Base-by-base conservation (phyloP, 2,329 filamentous ascomycete genomes). In the Knufia petricola region DNA sequence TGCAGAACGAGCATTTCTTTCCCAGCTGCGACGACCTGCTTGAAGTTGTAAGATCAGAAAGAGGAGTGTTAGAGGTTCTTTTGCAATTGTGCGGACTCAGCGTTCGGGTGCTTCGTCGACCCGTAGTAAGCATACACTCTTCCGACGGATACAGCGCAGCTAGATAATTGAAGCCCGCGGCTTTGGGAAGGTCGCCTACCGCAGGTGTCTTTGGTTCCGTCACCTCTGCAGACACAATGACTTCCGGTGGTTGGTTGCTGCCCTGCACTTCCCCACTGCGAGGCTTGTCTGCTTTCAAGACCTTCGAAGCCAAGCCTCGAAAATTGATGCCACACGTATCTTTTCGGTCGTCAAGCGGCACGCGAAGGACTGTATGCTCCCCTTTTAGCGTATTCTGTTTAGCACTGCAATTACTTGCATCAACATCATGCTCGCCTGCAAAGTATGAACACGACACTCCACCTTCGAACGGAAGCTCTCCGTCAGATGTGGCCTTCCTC, bases 1-100 rank as follows among this genome's bases (percentile, higher is more conserved):
- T 43, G 44, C 55, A 58, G 26, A 42, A 49, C 15, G 31, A 43
- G 34, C 55, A 56, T n/a, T 50, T 31, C 24, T 43, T 36, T 28
- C 41, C 46, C 36, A 24, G 37, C 8, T 20, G n/a, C 15, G 43
- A 46, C 17, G 43, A 37, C n/a, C 24, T 46, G 43, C 31, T 46
- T 20, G 43, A 46, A 9, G 32, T 19, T 19, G 30, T 46, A 9
- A 46, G 19, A 10, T 46, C 43, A 3, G 43, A 46, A n/a, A 24
- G 20, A 9, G 41, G 41, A 9, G 41, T 44, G 13, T 31, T 44
- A 3, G 41, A 44, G 6, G 31, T 9, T 24, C 43, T 46, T n/a
- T 36, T 36, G 32, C 32, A n/a, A n/a, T 36, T 12, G 17, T 28
- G 21, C 10, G 39, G 39, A 26, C 39, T 41, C 39, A 23, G 12